A percentile compares a stretch with the other conserved stretches of the same genome.
Evolutionary conservation across 2,329 filamentous ascomycete genomes (phyloP).

Genomic region (Paraphaeosphaeria minitans): DNA sequence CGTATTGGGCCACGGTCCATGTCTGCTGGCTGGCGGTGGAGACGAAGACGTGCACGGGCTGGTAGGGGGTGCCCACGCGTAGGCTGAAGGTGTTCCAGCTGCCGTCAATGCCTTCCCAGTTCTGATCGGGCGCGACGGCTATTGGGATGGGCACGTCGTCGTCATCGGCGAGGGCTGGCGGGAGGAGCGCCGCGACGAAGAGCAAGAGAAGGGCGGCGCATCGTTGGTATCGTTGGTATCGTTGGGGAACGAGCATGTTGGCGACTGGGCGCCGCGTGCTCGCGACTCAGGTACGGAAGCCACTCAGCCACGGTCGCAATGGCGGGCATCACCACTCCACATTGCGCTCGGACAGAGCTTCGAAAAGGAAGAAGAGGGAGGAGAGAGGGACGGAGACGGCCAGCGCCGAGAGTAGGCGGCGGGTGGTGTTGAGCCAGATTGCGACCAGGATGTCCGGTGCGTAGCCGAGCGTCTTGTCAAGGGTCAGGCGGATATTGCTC

Average conservation of each 20-base stretch:
- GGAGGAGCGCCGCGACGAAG: constrained; percentile 14
- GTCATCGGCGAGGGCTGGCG: constrained; percentile 28
- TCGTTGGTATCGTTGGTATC: constrained; percentile 10
- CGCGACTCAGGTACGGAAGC: constrained; percentile 19
- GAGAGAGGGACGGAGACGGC: constrained; percentile 15
- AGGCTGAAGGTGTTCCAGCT: constrained; percentile 72
- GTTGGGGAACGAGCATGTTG: constrained; percentile 24
- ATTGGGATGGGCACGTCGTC: constrained; percentile 37
- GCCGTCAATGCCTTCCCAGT: constrained; percentile 47
- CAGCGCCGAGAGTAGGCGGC: constrained; percentile 16
- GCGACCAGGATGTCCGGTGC: constrained; percentile 21
- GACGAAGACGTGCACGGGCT: constrained; percentile 62
- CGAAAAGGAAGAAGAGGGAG: constrained; percentile 9
- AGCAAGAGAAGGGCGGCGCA: constrained; percentile 18
- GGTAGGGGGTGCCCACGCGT: constrained; percentile 59
- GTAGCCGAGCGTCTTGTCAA: constrained; percentile 23
- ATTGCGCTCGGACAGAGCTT: constrained; percentile 22
- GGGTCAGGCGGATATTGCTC: constrained; percentile 32
- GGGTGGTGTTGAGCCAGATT: constrained; percentile 34
- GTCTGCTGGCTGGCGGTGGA: constrained; percentile 74
- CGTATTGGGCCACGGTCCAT: constrained; percentile 62
- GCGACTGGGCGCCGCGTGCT: constrained; percentile 26
- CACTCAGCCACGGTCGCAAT: constrained; percentile 30
- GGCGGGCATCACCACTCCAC: constrained; percentile 33
- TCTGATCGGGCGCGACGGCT: constrained; percentile 43